Evolutionary conservation across 306 rosid species (phyloP).

Genomic region (Hippophae gyantsensis): DNA sequence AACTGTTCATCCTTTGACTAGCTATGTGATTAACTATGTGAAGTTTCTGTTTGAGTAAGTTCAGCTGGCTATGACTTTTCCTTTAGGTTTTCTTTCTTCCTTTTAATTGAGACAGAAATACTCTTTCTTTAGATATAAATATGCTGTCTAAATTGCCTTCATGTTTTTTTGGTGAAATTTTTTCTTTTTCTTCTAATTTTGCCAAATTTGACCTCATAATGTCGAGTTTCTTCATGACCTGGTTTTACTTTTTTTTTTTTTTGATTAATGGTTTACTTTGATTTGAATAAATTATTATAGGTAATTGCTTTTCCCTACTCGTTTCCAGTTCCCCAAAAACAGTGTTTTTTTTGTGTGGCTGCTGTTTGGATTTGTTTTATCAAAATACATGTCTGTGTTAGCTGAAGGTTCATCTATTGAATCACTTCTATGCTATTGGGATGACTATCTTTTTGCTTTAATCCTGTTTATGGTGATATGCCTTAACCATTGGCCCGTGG

Average conservation of each 20-base stretch:
- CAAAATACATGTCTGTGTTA: too few relatives aligned
- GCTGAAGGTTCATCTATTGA: too few relatives aligned
- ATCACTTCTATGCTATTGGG: too few relatives aligned
- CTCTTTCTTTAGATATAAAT: background rate
- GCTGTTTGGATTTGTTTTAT: too few relatives aligned
- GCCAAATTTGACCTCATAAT: too few relatives aligned
- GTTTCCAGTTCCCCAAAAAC: too few relatives aligned
- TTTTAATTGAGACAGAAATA: background rate
- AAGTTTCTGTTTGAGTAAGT: conserved; percentile 96
- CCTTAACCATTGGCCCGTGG: background rate
- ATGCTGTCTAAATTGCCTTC: background rate
- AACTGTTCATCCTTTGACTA: conserved; percentile 95
- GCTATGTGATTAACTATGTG: conserved; percentile 92
- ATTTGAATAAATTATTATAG: too few relatives aligned
- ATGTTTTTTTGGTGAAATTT: background rate
- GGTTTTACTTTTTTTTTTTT: too few relatives aligned
- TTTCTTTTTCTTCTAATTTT: too few relatives aligned
- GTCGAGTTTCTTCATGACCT: too few relatives aligned
- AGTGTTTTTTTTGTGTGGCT: too few relatives aligned
- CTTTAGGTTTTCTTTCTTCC: background rate
- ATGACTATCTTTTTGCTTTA: background rate
- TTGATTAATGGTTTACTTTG: background rate
- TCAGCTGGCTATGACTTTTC: conserved; percentile 4
- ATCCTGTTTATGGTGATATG: background rate
- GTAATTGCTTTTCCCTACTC: too few relatives aligned